Base-by-base conservation (phyloP, 1,284 basidiomycete species). In the Grifola frondosa region DNA sequence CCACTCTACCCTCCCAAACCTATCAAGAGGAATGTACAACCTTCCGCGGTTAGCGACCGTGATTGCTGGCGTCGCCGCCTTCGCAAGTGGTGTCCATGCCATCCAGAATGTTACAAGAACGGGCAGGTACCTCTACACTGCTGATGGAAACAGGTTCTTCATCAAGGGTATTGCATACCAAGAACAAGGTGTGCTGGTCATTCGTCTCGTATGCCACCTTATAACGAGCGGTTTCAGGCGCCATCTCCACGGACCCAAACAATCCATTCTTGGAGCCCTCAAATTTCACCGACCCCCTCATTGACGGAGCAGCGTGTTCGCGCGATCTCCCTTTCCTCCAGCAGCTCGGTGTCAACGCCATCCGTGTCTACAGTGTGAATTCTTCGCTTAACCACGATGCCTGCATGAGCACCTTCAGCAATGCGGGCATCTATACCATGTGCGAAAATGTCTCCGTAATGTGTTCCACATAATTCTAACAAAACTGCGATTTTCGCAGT, bases 101-200 rank as follows among this genome's bases (percentile, higher is more conserved):
- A 72, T 89, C 38, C 68, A 73, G 39, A 71, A 75, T 47, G 70
- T 90, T 54, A 69, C 78, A 42, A 77, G 87, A 23, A 57, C 67
- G 20, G 89, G 88, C 28, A 80, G 84, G 60, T 95, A 92, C 63
- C 80, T 96, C 24, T 95, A 91, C 68, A 73, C 70, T 22, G 75
- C 75, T 8, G 75, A 80, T 38, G 89, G 88, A 2, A 78, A 64
- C 34, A 73, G 93, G 36, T 96, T 95, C 70, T 94, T 84, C 66
- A 88, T 96, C 70, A 94, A 92, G 70, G 92, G 93, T 44, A 71
- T 95, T 44, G 90, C 91, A 19, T 97, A 97, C 67, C 92, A 96
- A 65, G 80, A 83, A 47, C 88, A 92, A 64, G 92, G 91, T 74
- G 54, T 58, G 69, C 46, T 61, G 16, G 10, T 37, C 11, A 37